Percentiles rank a stretch among this genome's conserved stretches.
Conservation (phyloP, 208 protist species). For the Leishmania tarentolae region DNA sequence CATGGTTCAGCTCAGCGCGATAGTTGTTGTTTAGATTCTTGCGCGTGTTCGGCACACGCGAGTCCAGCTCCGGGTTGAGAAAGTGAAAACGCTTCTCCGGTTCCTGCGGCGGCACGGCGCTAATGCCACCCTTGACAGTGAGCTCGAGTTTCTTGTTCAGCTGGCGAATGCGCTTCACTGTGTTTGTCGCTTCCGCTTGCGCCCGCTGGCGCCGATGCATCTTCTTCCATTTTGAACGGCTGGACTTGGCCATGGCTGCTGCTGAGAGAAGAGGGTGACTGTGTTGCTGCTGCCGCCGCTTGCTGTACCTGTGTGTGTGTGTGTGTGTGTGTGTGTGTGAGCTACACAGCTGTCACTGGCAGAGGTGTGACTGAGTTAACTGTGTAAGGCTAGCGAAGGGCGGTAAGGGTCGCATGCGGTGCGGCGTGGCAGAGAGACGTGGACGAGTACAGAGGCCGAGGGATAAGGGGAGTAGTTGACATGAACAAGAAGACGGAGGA, state of each 20-base stretch:
- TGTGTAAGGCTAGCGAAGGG: neutral
- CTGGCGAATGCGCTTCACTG: conserved; percentile 47
- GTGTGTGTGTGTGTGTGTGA: conserved; percentile 12
- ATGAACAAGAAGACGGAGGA: neutral
- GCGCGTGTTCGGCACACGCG: conserved; percentile 59
- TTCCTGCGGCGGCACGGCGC: conserved; percentile 64
- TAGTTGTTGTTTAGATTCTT: conserved; percentile 78
- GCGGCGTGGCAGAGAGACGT: neutral
- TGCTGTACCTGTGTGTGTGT: conserved; percentile 10
- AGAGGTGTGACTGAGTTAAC: neutral
- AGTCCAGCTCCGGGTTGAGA: conserved; percentile 67
- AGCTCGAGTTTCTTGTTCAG: conserved; percentile 77
- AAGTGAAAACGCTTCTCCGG: conserved; percentile 87
- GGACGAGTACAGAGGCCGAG: neutral
- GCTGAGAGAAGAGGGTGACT: neutral
- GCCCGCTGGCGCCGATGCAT: conserved; percentile 66
- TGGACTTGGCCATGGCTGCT: conserved; percentile 76
- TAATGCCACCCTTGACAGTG: conserved; percentile 69
- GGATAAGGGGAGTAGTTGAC: neutral
- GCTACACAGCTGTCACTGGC: neutral
- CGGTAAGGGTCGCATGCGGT: neutral
- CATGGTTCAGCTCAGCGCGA: conserved; percentile 44
- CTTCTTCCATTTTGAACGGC: conserved; percentile 89
- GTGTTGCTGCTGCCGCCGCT: neutral
- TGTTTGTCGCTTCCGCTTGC: conserved; percentile 40